Base-by-base conservation (phyloP, 495 filamentous ascomycete genomes). In the Hamigera avellanea region DNA sequence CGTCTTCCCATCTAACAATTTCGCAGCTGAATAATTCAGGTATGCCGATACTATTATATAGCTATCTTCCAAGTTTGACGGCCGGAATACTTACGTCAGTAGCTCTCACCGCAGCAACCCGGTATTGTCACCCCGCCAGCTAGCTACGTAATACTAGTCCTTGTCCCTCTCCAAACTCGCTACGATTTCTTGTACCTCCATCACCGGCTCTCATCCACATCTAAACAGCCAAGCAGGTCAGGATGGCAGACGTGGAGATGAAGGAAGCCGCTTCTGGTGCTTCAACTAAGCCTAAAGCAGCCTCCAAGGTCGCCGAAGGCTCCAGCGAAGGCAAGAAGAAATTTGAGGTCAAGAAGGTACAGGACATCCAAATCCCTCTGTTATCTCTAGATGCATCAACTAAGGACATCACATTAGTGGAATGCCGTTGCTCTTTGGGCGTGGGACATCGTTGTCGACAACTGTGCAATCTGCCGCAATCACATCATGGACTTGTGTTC, bases 371-470 rank as follows among this genome's bases (percentile, higher is more conserved):
- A 43, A 15, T 23, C 2, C 16, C 25, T 19, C 6, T 3, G 9
- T 10, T n/a, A n/a, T 16, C 19, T n/a, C n/a, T n/a, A n/a, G n/a
- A 21, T 2, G 3, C 30, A 37, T 42, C 50, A 43, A 53, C 43
- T n/a, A 8, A 40, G 49, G 14, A 50, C 14, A 9, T 3, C 9
- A 3, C 7, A 23, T 26, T 48, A 96, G 88, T 99, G 91, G 91
- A 96, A 95, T 46, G 91, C 93, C 1, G 91, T 99, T n/a, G 85
- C 91, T 23, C 69, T 99, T 2, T 99, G 91, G 91, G 93, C 91
- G 1, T 99, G 91, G 91, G 91, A 99, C 61, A 99, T 99, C 36
- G 89, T 99, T 9, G 91, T 99, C 35, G 91, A 99, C 66, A 99
- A 99, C 70, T 99, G 91, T 58, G 91, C 91, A 41, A 99, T 99